Base-by-base conservation (phyloP, 1,139 yeast species). In the Petasospora fabianii region DNA sequence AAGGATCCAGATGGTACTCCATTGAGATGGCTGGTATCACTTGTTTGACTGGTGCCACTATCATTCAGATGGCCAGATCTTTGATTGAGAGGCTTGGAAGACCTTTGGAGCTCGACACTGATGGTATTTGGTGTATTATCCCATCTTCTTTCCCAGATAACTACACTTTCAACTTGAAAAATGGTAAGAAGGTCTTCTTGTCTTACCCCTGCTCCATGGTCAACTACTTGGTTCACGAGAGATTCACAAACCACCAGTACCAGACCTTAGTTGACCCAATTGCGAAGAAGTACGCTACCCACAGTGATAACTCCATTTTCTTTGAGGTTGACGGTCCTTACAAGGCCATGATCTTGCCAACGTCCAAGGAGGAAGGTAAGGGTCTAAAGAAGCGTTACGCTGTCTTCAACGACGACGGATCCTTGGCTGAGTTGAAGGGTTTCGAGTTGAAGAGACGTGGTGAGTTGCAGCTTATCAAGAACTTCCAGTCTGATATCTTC, bases 11-110 rank as follows among this genome's bases (percentile, higher is more conserved):
- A 47, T 94, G 99, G 99, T 94, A 90, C 56, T 92, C 98, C 0
- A 90, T 94, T 95, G 98, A 92, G 62, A 94, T 94, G 98, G 99
- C 98, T 0, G 99, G 98, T 47, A 95, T 94, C 14, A 94, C 99
- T 0, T 94, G 98, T 71, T 71, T 90, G 39, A 94, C 98, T 0
- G 99, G 99, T 43, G 97, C 98, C 0, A 87, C 95, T 0, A 92
- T 94, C 51, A 94, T 94, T 66, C 98, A 94, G 62, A 84, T 90
- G 92, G 99, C 98, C 0, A 71, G 98, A 48, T 69, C 84, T 2
- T 68, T 92, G 43, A 97, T 94, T n/a, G 98, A 92, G 60, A 71
- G 97, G 53, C 67, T 94, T 4, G 99, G 99, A 3, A 73, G 98
- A 50, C 98, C 98, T 0, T 68, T 94, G 47, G 99, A 94, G 59